Percentiles rank a stretch among this genome's conserved stretches.
Evolutionary conservation across 306 rosid species (phyloP).

Genomic region (Trifolium fragiferum): DNA sequence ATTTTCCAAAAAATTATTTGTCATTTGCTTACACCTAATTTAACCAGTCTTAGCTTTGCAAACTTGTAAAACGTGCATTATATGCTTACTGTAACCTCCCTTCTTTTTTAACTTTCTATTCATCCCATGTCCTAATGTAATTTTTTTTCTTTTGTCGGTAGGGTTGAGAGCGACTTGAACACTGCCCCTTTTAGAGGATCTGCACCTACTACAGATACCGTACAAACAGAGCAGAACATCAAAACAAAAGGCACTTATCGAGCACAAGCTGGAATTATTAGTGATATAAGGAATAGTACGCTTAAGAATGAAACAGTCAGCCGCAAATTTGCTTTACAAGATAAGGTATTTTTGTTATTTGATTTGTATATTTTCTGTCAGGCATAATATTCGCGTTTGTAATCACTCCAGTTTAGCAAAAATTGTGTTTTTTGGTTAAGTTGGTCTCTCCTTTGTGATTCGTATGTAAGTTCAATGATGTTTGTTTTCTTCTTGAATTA

Average conservation of each 20-base stretch:
- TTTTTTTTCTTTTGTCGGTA: slow-evolving; percentile 44
- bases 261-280: slow-evolving; percentile 50
- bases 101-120: slow-evolving; percentile 25
- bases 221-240: slow-evolving; percentile 54
- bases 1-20: slow-evolving; percentile 8
- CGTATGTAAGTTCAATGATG: background rate
- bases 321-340: slow-evolving; percentile 91
- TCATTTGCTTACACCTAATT: slow-evolving; percentile 28
- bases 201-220: slow-evolving; percentile 44
- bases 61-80: slow-evolving; percentile 28
- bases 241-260: slow-evolving; percentile 45
- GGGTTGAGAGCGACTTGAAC: slow-evolving; percentile 51
- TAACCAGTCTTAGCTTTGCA: slow-evolving; percentile 8
- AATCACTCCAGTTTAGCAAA: slow-evolving; percentile 10
- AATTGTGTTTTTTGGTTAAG: slow-evolving; percentile 12
- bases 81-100: slow-evolving; percentile 17
- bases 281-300: slow-evolving; percentile 44
- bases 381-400: slow-evolving; percentile 16
- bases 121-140: slow-evolving; percentile 12
- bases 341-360: slow-evolving; percentile 68
- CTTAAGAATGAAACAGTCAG: slow-evolving; percentile 67
- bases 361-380: slow-evolving; percentile 16
- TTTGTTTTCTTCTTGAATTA: slow-evolving; percentile 2
- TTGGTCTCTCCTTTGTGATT: slow-evolving; percentile 12
- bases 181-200: slow-evolving; percentile 51